Conservation (phyloP, 345 rosid species). For the Sisymbrium irio region DNA sequence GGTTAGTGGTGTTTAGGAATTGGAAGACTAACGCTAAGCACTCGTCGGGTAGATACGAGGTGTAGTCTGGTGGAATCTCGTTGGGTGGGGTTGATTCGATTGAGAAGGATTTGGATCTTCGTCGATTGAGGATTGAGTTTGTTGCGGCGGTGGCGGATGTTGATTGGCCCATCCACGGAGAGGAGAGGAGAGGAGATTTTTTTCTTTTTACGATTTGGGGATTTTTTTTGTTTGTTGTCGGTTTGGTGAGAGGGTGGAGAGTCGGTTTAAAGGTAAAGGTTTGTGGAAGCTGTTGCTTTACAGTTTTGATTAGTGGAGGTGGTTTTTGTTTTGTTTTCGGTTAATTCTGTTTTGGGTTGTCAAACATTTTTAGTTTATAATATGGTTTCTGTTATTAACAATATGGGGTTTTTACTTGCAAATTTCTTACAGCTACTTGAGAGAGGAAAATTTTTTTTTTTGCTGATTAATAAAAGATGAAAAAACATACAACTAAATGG, state of each 20-base stretch:
- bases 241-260: slow-evolving; percentile 16
- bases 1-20: slow-evolving; percentile 54
- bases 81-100: slow-evolving; percentile 38
- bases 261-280: slow-evolving; percentile 9
- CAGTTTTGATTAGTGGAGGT: too few relatives aligned
- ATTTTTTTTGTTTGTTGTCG: slow-evolving; percentile 3
- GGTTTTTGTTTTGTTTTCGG: too few relatives aligned
- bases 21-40: slow-evolving; percentile 77
- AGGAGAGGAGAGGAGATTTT: not conserved
- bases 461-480: too few relatives aligned
- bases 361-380: too few relatives aligned
- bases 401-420: too few relatives aligned
- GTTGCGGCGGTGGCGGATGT: slow-evolving; percentile 49
- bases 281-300: slow-evolving; percentile 18
- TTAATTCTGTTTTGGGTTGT: too few relatives aligned
- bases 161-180: slow-evolving; percentile 74
- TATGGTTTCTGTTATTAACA: too few relatives aligned
- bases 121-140: slow-evolving; percentile 41
- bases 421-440: too few relatives aligned
- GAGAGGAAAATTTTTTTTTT: too few relatives aligned
- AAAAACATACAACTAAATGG: too few relatives aligned
- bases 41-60: slow-evolving; percentile 72
- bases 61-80: slow-evolving; percentile 43
- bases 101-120: slow-evolving; percentile 22
- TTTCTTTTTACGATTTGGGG: not conserved